These are phyloP conservation scores for Ogataea trehalophila DNA, from an alignment of 805 yeast species.

Conservation along the genomic window DNA sequence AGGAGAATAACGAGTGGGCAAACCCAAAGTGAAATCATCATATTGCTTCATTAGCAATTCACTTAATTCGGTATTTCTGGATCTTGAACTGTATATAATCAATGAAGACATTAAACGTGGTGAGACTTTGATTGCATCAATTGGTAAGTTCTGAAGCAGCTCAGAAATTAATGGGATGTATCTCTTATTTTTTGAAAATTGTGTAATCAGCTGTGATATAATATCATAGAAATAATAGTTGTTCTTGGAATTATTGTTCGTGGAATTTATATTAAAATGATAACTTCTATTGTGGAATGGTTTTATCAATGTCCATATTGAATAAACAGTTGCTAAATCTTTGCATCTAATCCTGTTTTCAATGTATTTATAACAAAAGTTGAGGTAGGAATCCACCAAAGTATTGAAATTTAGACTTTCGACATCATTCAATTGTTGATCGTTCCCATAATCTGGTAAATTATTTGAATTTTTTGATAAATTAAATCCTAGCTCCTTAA, in stretches of 20 bases:
- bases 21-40: slow-evolving; percentile 18
- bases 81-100: slow-evolving; percentile 26
- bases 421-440: slow-evolving; percentile 4
- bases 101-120: slow-evolving; percentile 32
- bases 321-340: slow-evolving; percentile 26
- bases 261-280: slow-evolving; percentile 20
- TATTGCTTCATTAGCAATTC: slow-evolving; percentile 24
- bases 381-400: slow-evolving; percentile 21
- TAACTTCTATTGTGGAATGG: slow-evolving; percentile 28
- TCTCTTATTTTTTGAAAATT: slow-evolving; percentile 28
- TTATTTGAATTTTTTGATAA: slow-evolving; percentile 2
- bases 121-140: slow-evolving; percentile 28
- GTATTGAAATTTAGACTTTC: slow-evolving; percentile 12
- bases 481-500: slow-evolving; percentile 10
- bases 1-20: slow-evolving; percentile 21
- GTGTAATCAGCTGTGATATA: slow-evolving; percentile 21
- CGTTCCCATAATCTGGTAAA: background rate
- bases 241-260: slow-evolving; percentile 24
- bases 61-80: slow-evolving; percentile 22
- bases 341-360: slow-evolving; percentile 18
- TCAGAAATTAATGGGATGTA: slow-evolving; percentile 23
- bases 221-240: slow-evolving; percentile 27
- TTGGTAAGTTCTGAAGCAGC: slow-evolving; percentile 28
- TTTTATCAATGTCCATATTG: slow-evolving; percentile 24
- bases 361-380: slow-evolving; percentile 25